Conservation (phyloP, 805 yeast genomes). For the Monosporozyma yasuniensis region DNA sequence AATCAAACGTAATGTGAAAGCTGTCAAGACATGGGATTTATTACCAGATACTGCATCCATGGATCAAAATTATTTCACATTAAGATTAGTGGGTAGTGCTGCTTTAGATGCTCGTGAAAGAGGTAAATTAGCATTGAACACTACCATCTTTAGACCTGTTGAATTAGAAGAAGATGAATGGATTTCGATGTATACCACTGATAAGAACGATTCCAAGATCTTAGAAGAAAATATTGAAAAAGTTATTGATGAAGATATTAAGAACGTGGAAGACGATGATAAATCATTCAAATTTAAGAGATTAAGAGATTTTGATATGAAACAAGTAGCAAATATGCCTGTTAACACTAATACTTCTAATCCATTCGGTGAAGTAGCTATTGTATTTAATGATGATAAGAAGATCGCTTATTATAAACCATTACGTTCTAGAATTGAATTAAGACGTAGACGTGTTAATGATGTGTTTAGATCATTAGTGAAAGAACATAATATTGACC, state of each 20-base stretch:
- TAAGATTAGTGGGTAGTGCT: constrained; percentile 53
- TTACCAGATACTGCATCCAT: constrained; percentile 87
- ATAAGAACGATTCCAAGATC: constrained; percentile 33
- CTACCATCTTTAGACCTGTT: constrained; percentile 66
- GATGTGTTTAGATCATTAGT: constrained; percentile 33
- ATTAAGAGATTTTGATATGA: constrained; percentile 74
- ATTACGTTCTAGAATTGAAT: constrained; percentile 62
- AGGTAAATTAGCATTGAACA: constrained; percentile 34
- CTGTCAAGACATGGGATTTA: constrained; percentile 69
- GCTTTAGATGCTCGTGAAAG: constrained; percentile 31
- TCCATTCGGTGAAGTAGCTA: constrained; percentile 46
- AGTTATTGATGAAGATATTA: constrained; percentile 20
- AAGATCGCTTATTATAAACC: constrained; percentile 71
- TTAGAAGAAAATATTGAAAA: constrained; percentile 36
- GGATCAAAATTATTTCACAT: constrained; percentile 62
- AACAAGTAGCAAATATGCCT: constrained; percentile 29
- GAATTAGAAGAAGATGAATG: constrained; percentile 65
- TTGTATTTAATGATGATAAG: constrained; percentile 47
- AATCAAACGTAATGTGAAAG: constrained; percentile 57
- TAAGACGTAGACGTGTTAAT: constrained; percentile 75
- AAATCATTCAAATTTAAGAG: constrained; percentile 50
- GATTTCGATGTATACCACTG: constrained; percentile 59
- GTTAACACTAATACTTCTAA: constrained; percentile 5
- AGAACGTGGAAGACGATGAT: constrained; percentile 4
- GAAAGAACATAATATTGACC: constrained; percentile 48